Percentiles rank a stretch among this genome's conserved stretches.
phyloP scores from a whole-genome alignment of 495 filamentous ascomycete species.

The Articulospora tetracladia region DNA sequence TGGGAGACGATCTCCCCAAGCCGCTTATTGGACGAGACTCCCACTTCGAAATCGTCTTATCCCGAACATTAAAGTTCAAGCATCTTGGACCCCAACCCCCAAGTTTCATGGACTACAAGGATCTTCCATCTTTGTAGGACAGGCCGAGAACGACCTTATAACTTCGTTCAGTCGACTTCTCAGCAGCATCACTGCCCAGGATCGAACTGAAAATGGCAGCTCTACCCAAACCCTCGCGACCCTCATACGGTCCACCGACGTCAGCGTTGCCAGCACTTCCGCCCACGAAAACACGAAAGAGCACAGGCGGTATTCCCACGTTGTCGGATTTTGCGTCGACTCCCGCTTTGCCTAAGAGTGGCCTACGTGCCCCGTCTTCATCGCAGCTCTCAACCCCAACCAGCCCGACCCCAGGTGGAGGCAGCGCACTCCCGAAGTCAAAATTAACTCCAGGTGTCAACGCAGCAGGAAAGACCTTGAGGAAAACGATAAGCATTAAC shows the following conservation, averaged over 20 bases:
- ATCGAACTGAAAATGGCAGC: conserved; percentile 45
- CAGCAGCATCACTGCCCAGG: neutral
- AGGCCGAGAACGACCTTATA: conserved; percentile 7
- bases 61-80: conserved; percentile 12
- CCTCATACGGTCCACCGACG: conserved; percentile 55
- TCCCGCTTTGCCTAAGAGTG: conserved; percentile 47
- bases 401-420: conserved; percentile 39
- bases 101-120: conserved; percentile 23
- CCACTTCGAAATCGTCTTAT: neutral
- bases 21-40: conserved; percentile 16
- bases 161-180: conserved; percentile 1
- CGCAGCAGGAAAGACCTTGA: conserved; percentile 58
- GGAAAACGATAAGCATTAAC: conserved; percentile 85
- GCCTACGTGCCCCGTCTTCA: conserved; percentile 60
- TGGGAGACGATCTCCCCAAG: neutral
- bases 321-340: conserved; percentile 41
- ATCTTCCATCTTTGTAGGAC: conserved; percentile 9
- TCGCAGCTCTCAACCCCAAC: conserved; percentile 36
- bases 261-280: conserved; percentile 67
- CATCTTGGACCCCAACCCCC: conserved; percentile 5
- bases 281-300: conserved; percentile 66
- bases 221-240: conserved; percentile 52
- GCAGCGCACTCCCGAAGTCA: conserved; percentile 41
- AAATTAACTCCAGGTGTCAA: conserved; percentile 45
- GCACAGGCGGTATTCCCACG: conserved; percentile 42